phyloP scores from a whole-genome alignment of 768 basidiomycete genomes.

The Lentinula guzmanii region DNA sequence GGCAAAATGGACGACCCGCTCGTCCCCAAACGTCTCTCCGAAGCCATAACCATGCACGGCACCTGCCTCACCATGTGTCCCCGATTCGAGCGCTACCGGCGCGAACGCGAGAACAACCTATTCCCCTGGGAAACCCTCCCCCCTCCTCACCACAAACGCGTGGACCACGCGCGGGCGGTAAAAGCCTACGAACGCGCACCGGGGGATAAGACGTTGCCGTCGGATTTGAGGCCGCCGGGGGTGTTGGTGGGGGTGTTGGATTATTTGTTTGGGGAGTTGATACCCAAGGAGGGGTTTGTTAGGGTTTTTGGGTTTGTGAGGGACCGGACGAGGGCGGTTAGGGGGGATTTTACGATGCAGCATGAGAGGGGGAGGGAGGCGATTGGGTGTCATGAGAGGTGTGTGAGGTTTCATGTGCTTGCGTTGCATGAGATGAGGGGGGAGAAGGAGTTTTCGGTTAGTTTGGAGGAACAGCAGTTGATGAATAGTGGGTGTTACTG shows the following conservation, averaged over 20 bases:
- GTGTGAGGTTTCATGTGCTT: conserved; percentile 90
- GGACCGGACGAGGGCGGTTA: conserved; percentile 84
- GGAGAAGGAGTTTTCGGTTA: conserved; percentile 48
- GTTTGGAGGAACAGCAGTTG: conserved; percentile 82
- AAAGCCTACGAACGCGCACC: conserved; percentile 95
- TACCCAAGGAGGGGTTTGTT: conserved; percentile 63
- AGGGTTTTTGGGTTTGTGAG: conserved; percentile 80
- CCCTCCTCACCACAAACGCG: conserved; percentile 41
- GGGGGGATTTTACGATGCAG: conserved; percentile 95
- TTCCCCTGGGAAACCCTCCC: conserved; percentile 82
- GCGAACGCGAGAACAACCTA: conserved; percentile 85
- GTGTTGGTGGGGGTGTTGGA: conserved; percentile 87
- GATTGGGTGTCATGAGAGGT: conserved; percentile 84
- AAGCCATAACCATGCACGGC: conserved; percentile 90
- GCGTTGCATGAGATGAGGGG: conserved; percentile 59
- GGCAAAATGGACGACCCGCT: conserved; percentile 87
- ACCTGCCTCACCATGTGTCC: conserved; percentile 96
- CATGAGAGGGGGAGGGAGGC: conserved; percentile 70
- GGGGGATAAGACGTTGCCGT: conserved; percentile 87
- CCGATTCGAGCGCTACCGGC: conserved; percentile 84
- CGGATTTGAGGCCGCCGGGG: conserved; percentile 83
- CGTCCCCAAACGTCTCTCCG: conserved; percentile 73
- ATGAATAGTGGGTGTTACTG: conserved; percentile 71
- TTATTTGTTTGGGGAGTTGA: conserved; percentile 84
- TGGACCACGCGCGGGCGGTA: conserved; percentile 43